Conservation (phyloP, 2,329 filamentous ascomycete species). For the Colletotrichum salicis region DNA sequence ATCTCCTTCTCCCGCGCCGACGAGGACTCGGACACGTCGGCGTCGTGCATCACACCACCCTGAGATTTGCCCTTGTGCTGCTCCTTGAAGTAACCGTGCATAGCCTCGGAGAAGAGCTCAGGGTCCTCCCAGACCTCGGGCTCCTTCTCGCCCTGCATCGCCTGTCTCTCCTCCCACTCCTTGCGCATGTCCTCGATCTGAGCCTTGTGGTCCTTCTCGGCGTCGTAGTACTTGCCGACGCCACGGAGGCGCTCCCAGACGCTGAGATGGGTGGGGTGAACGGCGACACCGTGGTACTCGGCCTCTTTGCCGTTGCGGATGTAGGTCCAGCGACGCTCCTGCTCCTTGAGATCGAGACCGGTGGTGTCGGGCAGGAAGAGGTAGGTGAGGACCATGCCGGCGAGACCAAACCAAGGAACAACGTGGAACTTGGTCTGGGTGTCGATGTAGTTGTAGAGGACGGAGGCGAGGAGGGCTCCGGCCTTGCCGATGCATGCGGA, state of each 20-base stretch:
- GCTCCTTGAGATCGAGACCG: slow-evolving; percentile 94
- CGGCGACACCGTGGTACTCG: slow-evolving; percentile 93
- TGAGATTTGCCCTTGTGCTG: slow-evolving; percentile 32
- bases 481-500: slow-evolving; percentile 91
- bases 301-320: slow-evolving; percentile 80
- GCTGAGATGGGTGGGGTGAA: slow-evolving; percentile 89
- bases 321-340: slow-evolving; percentile 92
- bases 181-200: slow-evolving; percentile 84
- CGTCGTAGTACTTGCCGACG: slow-evolving; percentile 83
- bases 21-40: slow-evolving; percentile 12
- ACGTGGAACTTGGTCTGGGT: slow-evolving; percentile 87
- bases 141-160: slow-evolving; percentile 60
- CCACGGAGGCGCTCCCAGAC: slow-evolving; percentile 87
- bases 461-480: slow-evolving; percentile 85
- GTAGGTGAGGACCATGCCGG: slow-evolving; percentile 83
- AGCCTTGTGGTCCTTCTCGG: slow-evolving; percentile 82
- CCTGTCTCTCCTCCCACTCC: slow-evolving; percentile 68
- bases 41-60: slow-evolving; percentile 7
- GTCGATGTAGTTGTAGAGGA: slow-evolving; percentile 95
- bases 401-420: slow-evolving; percentile 94
- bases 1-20: slow-evolving; percentile 30
- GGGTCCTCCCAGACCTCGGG: slow-evolving; percentile 57
- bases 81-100: slow-evolving; percentile 64
- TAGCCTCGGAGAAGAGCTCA: slow-evolving; percentile 63
- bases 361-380: slow-evolving; percentile 97